These are phyloP conservation scores for Flaveria ramosissima DNA, from an alignment of 129 eudicot species.

Conservation along the genomic window DNA sequence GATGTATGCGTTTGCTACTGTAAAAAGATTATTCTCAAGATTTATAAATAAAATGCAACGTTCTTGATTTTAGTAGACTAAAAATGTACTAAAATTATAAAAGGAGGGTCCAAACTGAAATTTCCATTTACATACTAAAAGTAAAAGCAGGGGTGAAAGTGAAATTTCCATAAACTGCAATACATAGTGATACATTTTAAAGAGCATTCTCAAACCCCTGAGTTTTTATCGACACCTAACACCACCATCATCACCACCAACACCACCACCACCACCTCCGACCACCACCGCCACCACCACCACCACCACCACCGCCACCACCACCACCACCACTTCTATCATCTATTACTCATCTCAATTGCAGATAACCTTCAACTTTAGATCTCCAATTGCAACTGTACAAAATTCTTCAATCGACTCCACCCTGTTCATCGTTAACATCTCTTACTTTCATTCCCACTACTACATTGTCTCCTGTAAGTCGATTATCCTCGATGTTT, in stretches of 20 bases:
- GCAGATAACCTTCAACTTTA: slow-evolving; percentile 12
- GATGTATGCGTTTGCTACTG: too few species aligned
- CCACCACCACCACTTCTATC: background rate
- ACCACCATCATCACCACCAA: slow-evolving; percentile 13
- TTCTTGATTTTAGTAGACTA: background rate
- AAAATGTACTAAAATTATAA: background rate
- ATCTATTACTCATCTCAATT: slow-evolving; percentile 17
- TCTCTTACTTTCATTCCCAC: slow-evolving; percentile 4
- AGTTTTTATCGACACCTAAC: slow-evolving; percentile 53
- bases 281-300: slow-evolving; percentile 24
- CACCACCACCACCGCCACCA: slow-evolving; percentile 13
- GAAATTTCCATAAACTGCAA: slow-evolving; percentile 27
- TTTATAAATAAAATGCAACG: background rate
- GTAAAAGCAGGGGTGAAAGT: slow-evolving; percentile 38
- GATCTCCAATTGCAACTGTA: slow-evolving; percentile 32
- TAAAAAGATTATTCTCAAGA: too few species aligned
- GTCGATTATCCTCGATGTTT: slow-evolving; percentile 33
- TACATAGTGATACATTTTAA: slow-evolving; percentile 29
- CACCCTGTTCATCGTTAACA: background rate
- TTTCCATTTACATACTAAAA: slow-evolving; percentile 16
- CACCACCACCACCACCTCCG: background rate
- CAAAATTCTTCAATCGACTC: slow-evolving; percentile 29
- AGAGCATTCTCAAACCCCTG: slow-evolving; percentile 48
- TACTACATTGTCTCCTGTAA: slow-evolving; percentile 48
- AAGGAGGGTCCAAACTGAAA: background rate